A percentile compares a stretch with the other conserved stretches of the same genome.
Evolutionary conservation across 2,329 filamentous ascomycete genomes (phyloP).

Genomic region (Alternaria atra): DNA sequence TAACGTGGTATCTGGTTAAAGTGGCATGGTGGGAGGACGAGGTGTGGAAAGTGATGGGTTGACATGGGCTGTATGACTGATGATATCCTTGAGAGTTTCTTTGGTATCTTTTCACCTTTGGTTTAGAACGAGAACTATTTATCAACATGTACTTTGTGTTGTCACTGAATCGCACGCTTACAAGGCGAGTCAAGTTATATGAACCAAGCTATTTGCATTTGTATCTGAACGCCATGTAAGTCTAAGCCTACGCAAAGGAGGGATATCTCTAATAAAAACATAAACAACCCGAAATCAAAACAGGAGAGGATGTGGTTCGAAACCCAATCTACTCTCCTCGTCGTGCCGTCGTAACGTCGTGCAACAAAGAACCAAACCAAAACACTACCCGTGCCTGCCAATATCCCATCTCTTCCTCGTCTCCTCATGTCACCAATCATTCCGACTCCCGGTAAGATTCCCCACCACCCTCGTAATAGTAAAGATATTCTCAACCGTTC

Average conservation of each 20-base stretch:
- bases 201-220: background rate
- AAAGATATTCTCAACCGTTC: constrained; percentile 21
- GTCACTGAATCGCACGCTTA: background rate
- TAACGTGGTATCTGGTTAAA: constrained; percentile 65
- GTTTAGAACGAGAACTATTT: background rate
- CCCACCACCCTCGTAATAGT: constrained; percentile 14
- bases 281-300: constrained; percentile 1
- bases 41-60: constrained; percentile 2
- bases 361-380: background rate
- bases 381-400: background rate
- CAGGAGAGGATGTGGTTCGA: background rate
- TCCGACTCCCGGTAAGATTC: background rate
- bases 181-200: background rate
- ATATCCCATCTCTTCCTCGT: background rate
- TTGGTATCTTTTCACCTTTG: background rate
- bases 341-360: background rate
- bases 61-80: constrained; percentile 11
- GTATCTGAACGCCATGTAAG: constrained; percentile 3
- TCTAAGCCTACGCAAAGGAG: constrained; percentile 5
- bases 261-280: constrained; percentile 18
- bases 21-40: background rate
- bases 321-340: background rate
- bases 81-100: constrained; percentile 27
- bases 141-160: background rate
- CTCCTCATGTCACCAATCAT: constrained; percentile 1